Evolutionary conservation across 441 rosid genomes (phyloP).

Genomic region (Gossypium davidsonii): DNA sequence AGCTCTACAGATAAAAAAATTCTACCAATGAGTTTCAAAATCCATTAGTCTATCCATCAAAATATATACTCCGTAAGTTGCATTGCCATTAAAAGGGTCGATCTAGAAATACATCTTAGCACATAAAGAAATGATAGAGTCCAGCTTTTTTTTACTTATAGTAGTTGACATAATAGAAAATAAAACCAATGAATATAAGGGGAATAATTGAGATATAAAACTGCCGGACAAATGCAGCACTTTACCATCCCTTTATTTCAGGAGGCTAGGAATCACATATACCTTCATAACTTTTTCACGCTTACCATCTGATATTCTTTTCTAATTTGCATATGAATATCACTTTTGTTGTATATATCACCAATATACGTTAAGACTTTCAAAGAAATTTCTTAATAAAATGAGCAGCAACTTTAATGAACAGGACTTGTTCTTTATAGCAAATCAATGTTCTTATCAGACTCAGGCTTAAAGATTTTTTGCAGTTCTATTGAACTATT

Average conservation of each 20-base stretch:
- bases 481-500: background rate
- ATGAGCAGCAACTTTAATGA: background rate
- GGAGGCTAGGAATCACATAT: background rate
- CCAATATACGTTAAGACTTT: background rate
- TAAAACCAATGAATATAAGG: background rate
- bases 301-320: background rate
- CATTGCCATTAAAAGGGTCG: background rate
- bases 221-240: background rate
- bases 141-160: background rate
- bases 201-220: background rate
- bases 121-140: background rate
- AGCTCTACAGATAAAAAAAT: conserved; percentile 47
- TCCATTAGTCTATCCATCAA: background rate
- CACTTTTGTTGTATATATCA: background rate
- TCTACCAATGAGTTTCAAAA: background rate
- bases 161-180: background rate
- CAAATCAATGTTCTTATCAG: conserved; percentile 2
- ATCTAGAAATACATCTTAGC: background rate
- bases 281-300: background rate
- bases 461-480: background rate
- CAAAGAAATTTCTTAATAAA: background rate
- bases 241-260: background rate
- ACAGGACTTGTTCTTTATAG: background rate
- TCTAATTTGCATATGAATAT: background rate
- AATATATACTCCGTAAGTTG: background rate